These are phyloP conservation scores for Claviceps citrina DNA, from an alignment of 2,329 filamentous ascomycete species.

Conservation along the genomic window DNA sequence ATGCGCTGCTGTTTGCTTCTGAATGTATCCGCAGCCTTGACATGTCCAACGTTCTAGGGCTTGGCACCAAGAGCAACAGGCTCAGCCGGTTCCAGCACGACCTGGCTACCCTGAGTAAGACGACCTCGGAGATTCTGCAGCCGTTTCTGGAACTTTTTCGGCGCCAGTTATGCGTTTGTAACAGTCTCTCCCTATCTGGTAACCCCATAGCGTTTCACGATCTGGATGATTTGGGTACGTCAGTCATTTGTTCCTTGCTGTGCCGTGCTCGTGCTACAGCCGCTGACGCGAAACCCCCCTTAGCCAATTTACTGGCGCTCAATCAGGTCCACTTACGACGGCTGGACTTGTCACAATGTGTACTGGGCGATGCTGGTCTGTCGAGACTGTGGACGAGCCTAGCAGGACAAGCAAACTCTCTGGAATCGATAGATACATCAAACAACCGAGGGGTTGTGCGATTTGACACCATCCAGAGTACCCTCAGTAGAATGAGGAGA, in stretches of 20 bases:
- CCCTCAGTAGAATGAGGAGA: slow-evolving; percentile 27
- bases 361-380: slow-evolving; percentile 33
- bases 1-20: slow-evolving; percentile 39
- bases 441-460: slow-evolving; percentile 36
- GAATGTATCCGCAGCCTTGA: slow-evolving; percentile 40
- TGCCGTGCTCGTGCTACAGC: not conserved
- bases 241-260: not conserved
- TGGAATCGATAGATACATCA: slow-evolving; percentile 36
- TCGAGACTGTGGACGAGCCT: slow-evolving; percentile 32
- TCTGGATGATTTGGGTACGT: slow-evolving; percentile 32
- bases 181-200: slow-evolving; percentile 34
- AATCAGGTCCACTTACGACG: slow-evolving; percentile 27
- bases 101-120: slow-evolving; percentile 10
- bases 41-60: slow-evolving; percentile 27
- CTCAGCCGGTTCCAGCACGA: slow-evolving; percentile 13
- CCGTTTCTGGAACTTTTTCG: slow-evolving; percentile 35
- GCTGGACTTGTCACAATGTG: slow-evolving; percentile 36
- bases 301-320: slow-evolving; percentile 19
- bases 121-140: slow-evolving; percentile 27
- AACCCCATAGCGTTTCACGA: slow-evolving; percentile 32
- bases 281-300: not conserved
- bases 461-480: slow-evolving; percentile 28
- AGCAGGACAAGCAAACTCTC: slow-evolving; percentile 26
- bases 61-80: slow-evolving; percentile 11
- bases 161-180: slow-evolving; percentile 31